A percentile compares a stretch with the other conserved stretches of the same genome.
These are phyloP conservation scores for Geum urbanum DNA, from an alignment of 306 rosid genomes.

Conservation along the genomic window DNA sequence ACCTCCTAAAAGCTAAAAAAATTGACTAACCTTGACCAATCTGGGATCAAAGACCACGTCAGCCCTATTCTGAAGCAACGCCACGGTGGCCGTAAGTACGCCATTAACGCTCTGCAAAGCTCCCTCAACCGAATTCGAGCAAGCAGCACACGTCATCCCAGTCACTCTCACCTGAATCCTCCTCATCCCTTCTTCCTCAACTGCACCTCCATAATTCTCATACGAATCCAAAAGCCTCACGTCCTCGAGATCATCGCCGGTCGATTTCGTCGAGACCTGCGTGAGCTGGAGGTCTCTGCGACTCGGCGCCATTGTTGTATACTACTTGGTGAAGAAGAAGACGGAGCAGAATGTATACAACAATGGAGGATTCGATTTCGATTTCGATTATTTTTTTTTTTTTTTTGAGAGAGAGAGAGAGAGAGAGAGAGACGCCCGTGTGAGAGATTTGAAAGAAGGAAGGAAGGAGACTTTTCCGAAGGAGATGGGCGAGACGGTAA, in stretches of 20 bases:
- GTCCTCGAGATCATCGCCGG: constrained; percentile 56
- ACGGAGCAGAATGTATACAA: not conserved
- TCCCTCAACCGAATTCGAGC: constrained; percentile 83
- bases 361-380: not conserved
- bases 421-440: not conserved
- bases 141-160: constrained; percentile 97
- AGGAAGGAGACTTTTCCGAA: constrained; percentile 31
- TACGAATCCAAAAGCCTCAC: constrained; percentile 78
- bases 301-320: constrained; percentile 42
- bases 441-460: not conserved
- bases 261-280: constrained; percentile 17
- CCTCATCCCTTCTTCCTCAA: constrained; percentile 36
- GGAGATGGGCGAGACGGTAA: constrained; percentile 39
- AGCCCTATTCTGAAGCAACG: constrained; percentile 86
- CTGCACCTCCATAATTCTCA: constrained; percentile 20
- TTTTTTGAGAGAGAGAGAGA: not conserved
- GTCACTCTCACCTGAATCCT: constrained; percentile 66
- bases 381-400: too few species aligned
- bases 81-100: constrained; percentile 70
- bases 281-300: constrained; percentile 46
- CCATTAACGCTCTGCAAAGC: constrained; percentile 67
- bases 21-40: constrained; percentile 60
- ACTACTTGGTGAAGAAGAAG: not conserved
- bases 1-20: constrained; percentile 1
- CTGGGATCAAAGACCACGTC: constrained; percentile 72